Conservation (phyloP, 2,329 filamentous ascomycete genomes). For the Cladophialophora psammophila region DNA sequence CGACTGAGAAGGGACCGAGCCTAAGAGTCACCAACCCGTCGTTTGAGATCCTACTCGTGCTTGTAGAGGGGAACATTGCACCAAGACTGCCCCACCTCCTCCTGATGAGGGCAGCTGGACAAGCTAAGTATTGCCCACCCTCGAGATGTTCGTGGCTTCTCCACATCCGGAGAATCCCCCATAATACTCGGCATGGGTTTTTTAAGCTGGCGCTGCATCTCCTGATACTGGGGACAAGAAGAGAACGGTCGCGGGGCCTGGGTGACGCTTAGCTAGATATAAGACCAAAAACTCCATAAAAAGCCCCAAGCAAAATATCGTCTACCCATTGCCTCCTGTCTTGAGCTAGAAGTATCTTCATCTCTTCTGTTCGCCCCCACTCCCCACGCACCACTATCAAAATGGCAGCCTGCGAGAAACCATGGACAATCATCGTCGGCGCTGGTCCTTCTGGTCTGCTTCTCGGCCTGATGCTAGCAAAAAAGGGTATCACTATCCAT, state of each 20-base stretch:
- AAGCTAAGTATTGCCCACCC: neutral
- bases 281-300: conserved; percentile 1
- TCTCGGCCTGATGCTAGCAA: conserved; percentile 45
- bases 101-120: neutral
- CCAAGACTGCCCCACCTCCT: conserved; percentile 6
- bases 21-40: neutral
- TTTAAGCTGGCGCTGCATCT: neutral
- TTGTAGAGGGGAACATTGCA: neutral
- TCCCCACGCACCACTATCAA: neutral
- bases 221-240: conserved; percentile 12
- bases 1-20: neutral
- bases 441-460: conserved; percentile 47
- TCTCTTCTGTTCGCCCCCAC: neutral
- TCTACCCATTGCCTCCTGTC: neutral
- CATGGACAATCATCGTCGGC: conserved; percentile 43
- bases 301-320: neutral
- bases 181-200: conserved; percentile 17
- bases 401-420: conserved; percentile 26
- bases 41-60: neutral
- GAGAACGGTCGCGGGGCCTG: conserved; percentile 22
- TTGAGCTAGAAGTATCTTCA: neutral
- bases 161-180: conserved; percentile 29
- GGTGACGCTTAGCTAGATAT: conserved; percentile 6
- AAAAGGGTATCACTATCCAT: conserved; percentile 45
- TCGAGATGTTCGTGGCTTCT: conserved; percentile 14